Conservation (phyloP, 176 grass and related monocot genomes). For the Oryza punctata region DNA sequence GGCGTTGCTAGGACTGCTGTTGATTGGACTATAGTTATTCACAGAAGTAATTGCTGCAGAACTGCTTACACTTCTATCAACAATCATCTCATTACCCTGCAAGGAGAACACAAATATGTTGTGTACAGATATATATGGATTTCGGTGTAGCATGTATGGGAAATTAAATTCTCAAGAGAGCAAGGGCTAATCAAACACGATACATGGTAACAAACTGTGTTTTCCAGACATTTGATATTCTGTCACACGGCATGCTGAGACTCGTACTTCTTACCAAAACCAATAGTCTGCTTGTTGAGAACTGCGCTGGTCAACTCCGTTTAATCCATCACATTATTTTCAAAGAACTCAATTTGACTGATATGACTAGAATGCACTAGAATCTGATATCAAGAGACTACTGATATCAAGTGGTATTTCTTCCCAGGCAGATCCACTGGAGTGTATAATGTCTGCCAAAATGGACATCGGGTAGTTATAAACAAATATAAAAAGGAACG, state of each 20-base stretch:
- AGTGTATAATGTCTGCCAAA: slow-evolving; percentile 13
- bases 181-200: slow-evolving; percentile 5
- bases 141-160: neutral
- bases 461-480: slow-evolving; percentile 13
- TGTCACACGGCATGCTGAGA: neutral
- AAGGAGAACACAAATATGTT: slow-evolving; percentile 22
- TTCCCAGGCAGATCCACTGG: slow-evolving; percentile 9
- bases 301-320: slow-evolving; percentile 1
- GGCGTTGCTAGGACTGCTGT: slow-evolving; percentile 20
- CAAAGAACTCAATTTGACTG: slow-evolving; percentile 34
- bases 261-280: neutral
- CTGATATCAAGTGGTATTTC: neutral
- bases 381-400: slow-evolving; percentile 4
- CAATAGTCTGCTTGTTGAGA: slow-evolving; percentile 29
- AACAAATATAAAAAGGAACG: slow-evolving; percentile 6
- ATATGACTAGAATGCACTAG: no score
- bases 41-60: slow-evolving; percentile 17
- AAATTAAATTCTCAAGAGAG: slow-evolving; percentile 16
- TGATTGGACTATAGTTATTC: slow-evolving; percentile 36
- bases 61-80: slow-evolving; percentile 38
- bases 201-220: neutral
- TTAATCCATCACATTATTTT: slow-evolving; percentile 23
- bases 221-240: slow-evolving; percentile 6
- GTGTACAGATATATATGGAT: neutral
- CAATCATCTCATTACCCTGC: slow-evolving; percentile 53